These are phyloP conservation scores for Hypomyces rosellus DNA, from an alignment of 2,329 filamentous ascomycete genomes.

Conservation along the genomic window DNA sequence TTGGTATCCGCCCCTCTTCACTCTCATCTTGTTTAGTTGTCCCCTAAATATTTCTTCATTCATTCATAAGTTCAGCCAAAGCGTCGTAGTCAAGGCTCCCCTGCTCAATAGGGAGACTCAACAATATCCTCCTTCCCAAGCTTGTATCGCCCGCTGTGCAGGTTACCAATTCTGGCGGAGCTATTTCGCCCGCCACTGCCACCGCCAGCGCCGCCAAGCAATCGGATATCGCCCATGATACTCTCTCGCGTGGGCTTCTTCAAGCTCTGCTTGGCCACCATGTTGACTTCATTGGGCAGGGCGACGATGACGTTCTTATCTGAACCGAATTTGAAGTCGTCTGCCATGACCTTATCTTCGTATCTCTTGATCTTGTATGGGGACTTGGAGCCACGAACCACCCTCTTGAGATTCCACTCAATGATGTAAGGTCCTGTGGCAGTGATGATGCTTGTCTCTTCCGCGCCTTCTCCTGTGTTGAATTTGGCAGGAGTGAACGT, in stretches of 20 bases:
- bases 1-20: constrained; percentile 8
- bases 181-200: constrained; percentile 41
- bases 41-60: too few relatives aligned
- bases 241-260: constrained; percentile 88
- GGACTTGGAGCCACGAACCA: constrained; percentile 72
- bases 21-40: not conserved
- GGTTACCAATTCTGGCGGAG: constrained; percentile 45
- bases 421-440: constrained; percentile 95
- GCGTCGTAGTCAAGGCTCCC: too few relatives aligned
- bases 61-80: too few relatives aligned
- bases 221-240: constrained; percentile 60
- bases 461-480: constrained; percentile 74
- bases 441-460: constrained; percentile 92
- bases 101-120: constrained; percentile 53
- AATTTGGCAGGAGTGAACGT: constrained; percentile 89
- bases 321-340: constrained; percentile 95
- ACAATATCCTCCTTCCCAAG: constrained; percentile 79
- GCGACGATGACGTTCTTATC: constrained; percentile 99
- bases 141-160: constrained; percentile 59
- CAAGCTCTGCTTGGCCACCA: constrained; percentile 82
- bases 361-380: constrained; percentile 97
- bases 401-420: constrained; percentile 91
- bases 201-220: constrained; percentile 39
- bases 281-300: constrained; percentile 94
- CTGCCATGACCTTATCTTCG: constrained; percentile 88